Conservation (phyloP, 495 filamentous ascomycete species). For the Stereocaulon alpinum region DNA sequence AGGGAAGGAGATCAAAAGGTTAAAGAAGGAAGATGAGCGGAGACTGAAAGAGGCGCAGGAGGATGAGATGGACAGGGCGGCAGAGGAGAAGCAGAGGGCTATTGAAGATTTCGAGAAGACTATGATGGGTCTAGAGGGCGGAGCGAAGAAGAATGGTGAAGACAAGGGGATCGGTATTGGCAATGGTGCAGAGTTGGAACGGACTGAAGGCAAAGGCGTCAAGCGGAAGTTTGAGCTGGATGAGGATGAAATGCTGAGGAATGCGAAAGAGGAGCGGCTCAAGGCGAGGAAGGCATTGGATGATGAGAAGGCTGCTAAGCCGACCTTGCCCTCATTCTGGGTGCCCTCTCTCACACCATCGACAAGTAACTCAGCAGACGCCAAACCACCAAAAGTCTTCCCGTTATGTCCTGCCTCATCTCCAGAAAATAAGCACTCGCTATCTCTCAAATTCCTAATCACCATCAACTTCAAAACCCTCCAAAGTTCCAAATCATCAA, state of each 20-base stretch:
- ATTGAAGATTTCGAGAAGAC: conserved; percentile 52
- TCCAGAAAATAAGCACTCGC: conserved; percentile 57
- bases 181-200: conserved; percentile 46
- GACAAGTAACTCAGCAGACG: conserved; percentile 37
- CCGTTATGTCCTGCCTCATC: conserved; percentile 75
- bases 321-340: conserved; percentile 87
- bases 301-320: conserved; percentile 61
- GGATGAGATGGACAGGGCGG: conserved; percentile 35
- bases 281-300: conserved; percentile 58
- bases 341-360: conserved; percentile 74
- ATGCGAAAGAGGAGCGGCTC: conserved; percentile 58
- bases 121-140: conserved; percentile 21
- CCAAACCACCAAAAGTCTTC: conserved; percentile 55
- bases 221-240: conserved; percentile 81
- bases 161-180: conserved; percentile 43
- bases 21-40: conserved; percentile 56
- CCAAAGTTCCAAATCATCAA: conserved; percentile 33
- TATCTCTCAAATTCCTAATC: conserved; percentile 74
- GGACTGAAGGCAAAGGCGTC: conserved; percentile 36
- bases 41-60: conserved; percentile 46
- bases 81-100: conserved; percentile 50
- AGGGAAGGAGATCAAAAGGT: conserved; percentile 81
- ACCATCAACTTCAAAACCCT: conserved; percentile 69
- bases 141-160: conserved; percentile 8
- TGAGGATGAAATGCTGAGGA: conserved; percentile 64